Percentiles rank a stretch among this genome's conserved stretches.
These are phyloP conservation scores for Naganishia friedmannii DNA, from an alignment of 768 basidiomycete genomes.

Conservation along the genomic window DNA sequence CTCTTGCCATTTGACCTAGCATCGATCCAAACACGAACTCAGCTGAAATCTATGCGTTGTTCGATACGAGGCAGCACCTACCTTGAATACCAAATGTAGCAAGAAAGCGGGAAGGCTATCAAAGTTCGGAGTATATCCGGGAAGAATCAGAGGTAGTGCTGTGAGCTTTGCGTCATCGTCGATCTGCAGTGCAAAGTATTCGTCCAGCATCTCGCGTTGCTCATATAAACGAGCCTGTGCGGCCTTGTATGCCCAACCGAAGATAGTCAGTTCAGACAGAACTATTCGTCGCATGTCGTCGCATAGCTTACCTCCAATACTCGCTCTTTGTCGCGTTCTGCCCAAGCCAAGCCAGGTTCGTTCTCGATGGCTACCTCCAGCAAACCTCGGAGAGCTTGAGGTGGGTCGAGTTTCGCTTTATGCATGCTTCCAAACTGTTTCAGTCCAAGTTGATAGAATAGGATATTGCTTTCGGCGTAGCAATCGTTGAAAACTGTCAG, in stretches of 20 bases:
- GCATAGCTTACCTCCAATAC: slow-evolving; percentile 65
- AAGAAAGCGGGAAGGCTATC: slow-evolving; percentile 84
- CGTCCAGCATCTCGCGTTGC: slow-evolving; percentile 76
- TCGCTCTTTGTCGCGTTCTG: slow-evolving; percentile 60
- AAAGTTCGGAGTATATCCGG: slow-evolving; percentile 84
- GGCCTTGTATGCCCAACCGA: slow-evolving; percentile 30
- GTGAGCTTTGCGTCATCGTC: slow-evolving; percentile 64
- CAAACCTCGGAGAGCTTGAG: slow-evolving; percentile 69
- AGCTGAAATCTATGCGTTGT: neutral
- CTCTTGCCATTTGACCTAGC: slow-evolving; percentile 79
- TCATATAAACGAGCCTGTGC: slow-evolving; percentile 36
- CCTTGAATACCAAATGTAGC: slow-evolving; percentile 89
- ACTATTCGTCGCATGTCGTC: neutral
- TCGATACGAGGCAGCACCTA: slow-evolving; percentile 46
- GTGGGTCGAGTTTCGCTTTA: slow-evolving; percentile 74
- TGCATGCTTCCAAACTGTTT: slow-evolving; percentile 84
- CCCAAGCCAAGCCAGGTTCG: slow-evolving; percentile 59
- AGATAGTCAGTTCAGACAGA: neutral
- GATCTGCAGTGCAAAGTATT: slow-evolving; percentile 83
- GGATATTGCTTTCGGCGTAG: slow-evolving; percentile 69
- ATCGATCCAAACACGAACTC: slow-evolving; percentile 20
- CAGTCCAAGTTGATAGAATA: slow-evolving; percentile 90
- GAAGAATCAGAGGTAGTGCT: slow-evolving; percentile 74
- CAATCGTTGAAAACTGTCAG: neutral
- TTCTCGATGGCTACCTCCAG: slow-evolving; percentile 74